Evolutionary conservation across 192 early-diverging fungal genomes (phyloP), one percentile per base, ranked within the genome.

Genomic region (Coemansia sp.): DNA sequence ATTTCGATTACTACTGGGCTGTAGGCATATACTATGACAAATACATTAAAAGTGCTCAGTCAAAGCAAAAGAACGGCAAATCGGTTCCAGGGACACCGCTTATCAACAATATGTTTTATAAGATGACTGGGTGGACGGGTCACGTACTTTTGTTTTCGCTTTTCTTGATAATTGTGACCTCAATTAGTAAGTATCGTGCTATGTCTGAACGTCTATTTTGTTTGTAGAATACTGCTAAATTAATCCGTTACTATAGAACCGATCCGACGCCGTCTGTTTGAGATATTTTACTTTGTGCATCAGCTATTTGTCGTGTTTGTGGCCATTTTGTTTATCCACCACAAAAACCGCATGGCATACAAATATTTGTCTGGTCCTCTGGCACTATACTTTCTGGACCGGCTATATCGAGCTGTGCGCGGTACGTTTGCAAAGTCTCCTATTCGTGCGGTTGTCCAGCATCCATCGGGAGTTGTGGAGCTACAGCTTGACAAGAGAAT

Each of bases 201-300:
- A 32, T 32, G 4, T 32, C 29, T 32, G 29, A 32, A 15, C 1
- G 12, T 43, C 4, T 43, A 43, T n/a, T 15, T 15, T 15, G 41
- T 43, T n/a, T 11, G 2, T 43, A 43, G 23, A 37, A 17, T 14
- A 2, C n/a, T 9, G 3, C 8, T n/a, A 25, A 9, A 21, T 11
- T 21, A 60, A 17, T 60, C 27, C 17, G 2, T 45, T 48, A 29
- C 9, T 29, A 60, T 79, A 79, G 56, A 71, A 17, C 76, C 76
- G 14, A 75, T 88, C 43, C 81, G 89, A 39, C 75, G 75, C 43
- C 69, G 69, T 45, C 60, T 88, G 25, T 92, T 90, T 75, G 90
- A 94, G 79, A 43, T 84, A 54, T 92, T 94, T 71, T 92, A 90
- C 84, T 90, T 84, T 69, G 80, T 84, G 52, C 92, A 94, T 76